A percentile compares a stretch with the other conserved stretches of the same genome.
Conservation (phyloP, 148 eudicot species). For the Camellia japonica region DNA sequence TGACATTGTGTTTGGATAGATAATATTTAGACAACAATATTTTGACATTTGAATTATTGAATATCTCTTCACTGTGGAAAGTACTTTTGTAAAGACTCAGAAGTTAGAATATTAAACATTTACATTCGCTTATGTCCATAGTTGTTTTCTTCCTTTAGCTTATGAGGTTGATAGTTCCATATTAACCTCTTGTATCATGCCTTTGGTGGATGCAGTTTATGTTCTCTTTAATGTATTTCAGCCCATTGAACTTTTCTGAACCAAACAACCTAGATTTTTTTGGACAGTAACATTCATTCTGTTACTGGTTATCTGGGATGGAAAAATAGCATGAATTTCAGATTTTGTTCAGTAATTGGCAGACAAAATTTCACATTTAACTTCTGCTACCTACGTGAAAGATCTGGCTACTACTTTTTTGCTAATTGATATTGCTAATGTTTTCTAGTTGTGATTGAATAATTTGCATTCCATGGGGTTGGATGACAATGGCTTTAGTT, state of each 20-base stretch:
- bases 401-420: neutral
- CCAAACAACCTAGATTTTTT: neutral
- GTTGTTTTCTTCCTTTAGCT: neutral
- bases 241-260: neutral
- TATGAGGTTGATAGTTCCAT: neutral
- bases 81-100: neutral
- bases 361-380: no score
- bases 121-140: neutral
- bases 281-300: neutral
- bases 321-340: neutral
- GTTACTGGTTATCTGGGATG: neutral
- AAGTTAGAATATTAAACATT: neutral
- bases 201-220: neutral
- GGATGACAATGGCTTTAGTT: neutral
- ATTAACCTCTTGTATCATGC: neutral
- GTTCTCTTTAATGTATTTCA: neutral
- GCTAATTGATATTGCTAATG: neutral
- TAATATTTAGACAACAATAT: neutral
- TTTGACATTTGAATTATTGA: neutral
- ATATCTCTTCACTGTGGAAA: neutral
- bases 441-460: slow-evolving; percentile 6
- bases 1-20: neutral
- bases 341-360: neutral
- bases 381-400: neutral
- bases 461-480: neutral